Base-by-base conservation (phyloP, 2,329 filamentous ascomycete species). In the Trichoderma sp. region DNA sequence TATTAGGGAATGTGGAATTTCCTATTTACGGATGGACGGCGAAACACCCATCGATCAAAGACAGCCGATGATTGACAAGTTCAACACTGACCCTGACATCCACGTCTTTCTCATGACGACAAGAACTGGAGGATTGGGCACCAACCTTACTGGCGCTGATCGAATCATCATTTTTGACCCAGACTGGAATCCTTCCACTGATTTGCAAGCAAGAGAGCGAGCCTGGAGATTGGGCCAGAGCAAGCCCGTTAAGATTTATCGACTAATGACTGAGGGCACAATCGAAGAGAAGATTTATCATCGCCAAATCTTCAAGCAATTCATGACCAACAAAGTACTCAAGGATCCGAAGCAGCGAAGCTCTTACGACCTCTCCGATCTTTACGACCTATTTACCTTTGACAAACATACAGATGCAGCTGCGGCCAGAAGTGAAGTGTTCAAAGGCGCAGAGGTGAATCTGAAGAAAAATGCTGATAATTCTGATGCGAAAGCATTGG, bases 211-310 rank as follows among this genome's bases (percentile, higher is more conserved):
- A 18, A 90, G 96, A 59, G 96, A 99, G 80, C 88, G 96, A 75
- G 96, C 96, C 6, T 99, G 96, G 96, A 89, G 96, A 68, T 83
- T 99, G 2, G 96, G 96, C 0, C 96, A 99, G 81, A 97, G 96
- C 79, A 90, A 91, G 66, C 93, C 97, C 59, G 96, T 99, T 32
- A 94, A 93, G 5, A 97, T 99, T 26, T 99, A 97, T 78, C 91
- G 96, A 43, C 85, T 99, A n/a, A 97, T 99, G 92, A 97, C 93
- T 4, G 93, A 95, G 5, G 96, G 96, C 1, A 99, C 96, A 0
- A 99, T 99, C 28, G 96, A 99, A 77, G 96, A 99, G 79, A 99
- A 99, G 82, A 99, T 99, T 34, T 99, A 98, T 72, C 95, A 99
- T 79, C 91, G 96, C 18, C 96, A 99, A 76, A 96, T 99, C 61